Base-by-base conservation (phyloP, 306 rosid genomes). In the Quercus variabilis region DNA sequence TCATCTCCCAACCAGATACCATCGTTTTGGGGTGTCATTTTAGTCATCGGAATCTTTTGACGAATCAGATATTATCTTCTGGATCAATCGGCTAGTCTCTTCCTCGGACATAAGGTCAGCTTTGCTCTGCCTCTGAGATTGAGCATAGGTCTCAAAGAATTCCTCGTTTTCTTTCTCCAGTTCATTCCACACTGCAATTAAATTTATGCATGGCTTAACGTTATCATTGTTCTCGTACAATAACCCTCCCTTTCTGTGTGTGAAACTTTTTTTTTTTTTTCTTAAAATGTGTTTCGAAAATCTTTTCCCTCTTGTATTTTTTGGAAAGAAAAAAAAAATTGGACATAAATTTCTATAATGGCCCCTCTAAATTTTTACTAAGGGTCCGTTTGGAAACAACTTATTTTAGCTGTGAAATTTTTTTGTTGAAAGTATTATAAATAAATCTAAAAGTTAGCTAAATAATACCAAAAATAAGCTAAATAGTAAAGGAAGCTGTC, bases 141-240 rank as follows among this genome's bases (percentile, higher is more conserved):
- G 73, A 8, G 83, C 81, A 73, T 95, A 95, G 0, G 88, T 91
- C 84, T 91, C 90, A 77, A 95, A 95, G 85, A 95, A 95, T 12
- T 83, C 88, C 81, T 89, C 87, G 89, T 95, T 95, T 63, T 89
- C 98, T 90, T 93, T 95, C 94, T 90, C 94, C 55, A 95, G 58
- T 74, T 90, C 99, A 38, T 84, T 95, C 99, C 99, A 95, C 74
- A 95, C 99, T 95, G 90, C 89, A 85, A 56, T 2, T 8, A 6
- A 35, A 35, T 35, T 31, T 17, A 65, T 31, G 49, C 71, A 33
- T 67, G 71, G 3, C 19, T 19, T 8, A 65, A 35, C 14, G 51
- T 67, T 67, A 67, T 33, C 49, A 18, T 15, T 46, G 14, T 35
- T 35, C 41, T 15, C 4, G 1, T 33, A 33, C 6, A 33, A 31